Evolutionary conservation across 257 asterid species (phyloP), one percentile per base, ranked within the genome.

Genomic region (Nicotiana tomentosiformis): DNA sequence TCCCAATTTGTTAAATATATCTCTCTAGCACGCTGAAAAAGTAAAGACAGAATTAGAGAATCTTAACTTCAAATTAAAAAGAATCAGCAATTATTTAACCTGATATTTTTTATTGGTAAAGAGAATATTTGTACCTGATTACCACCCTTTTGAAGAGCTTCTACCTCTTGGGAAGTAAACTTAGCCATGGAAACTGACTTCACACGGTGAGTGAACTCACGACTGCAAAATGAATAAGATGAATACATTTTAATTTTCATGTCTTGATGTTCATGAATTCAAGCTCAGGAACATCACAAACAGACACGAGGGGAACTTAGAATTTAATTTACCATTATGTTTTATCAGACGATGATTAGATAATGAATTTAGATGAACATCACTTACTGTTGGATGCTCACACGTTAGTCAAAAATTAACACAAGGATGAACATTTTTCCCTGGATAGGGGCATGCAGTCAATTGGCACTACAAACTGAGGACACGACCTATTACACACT

Each of bases 201-300:
- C 67, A 96, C 99, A 69, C 99, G 98, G 87, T 96, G 99, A 81
- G 99, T 96, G 86, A 96, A 96, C 88, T 96, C 99, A 67, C 99
- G 99, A 81, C 99, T 94, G 96, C 88, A 87, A 86, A 70, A 88
- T 12, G 85, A 77, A 80, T 35, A 84, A 43, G 65, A 83, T 51
- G 70, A 68, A 81, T 17, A 53, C 18, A 39, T 17, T 86, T 81
- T 53, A 77, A 77, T 55, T 35, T 61, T 49, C 69, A 83, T 51
- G 26, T 84, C 77, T 76, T 74, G 23, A 74, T 26, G 39, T 74
- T 46, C 79, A 7, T 72, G 55, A 86, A 77, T 51, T 26, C 61
- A 49, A 74, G 62, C 58, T 46, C 26, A 49, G 26, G 4, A 74
- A 49, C 79, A 74, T 43, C 79, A 74, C 79, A 70, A 70, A 1